Conservation (phyloP, 129 eudicot species). For the Logfia minima region DNA sequence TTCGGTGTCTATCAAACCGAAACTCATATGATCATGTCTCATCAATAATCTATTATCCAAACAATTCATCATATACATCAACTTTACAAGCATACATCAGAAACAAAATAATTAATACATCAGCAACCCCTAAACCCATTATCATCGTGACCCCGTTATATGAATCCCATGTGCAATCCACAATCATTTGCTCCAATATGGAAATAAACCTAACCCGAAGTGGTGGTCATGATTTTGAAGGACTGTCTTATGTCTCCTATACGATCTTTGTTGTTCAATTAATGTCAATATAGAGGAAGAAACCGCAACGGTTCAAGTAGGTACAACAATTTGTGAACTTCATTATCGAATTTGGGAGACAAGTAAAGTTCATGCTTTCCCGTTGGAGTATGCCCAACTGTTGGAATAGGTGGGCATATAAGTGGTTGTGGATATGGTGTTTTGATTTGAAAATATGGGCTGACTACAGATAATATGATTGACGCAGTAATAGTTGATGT, state of each 20-base stretch:
- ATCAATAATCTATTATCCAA: slow-evolving; percentile 24
- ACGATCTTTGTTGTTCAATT: slow-evolving; percentile 32
- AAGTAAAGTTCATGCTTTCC: slow-evolving; percentile 41
- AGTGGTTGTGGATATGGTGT: slow-evolving; percentile 50
- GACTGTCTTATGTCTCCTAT: slow-evolving; percentile 43
- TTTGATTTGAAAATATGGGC: slow-evolving; percentile 42
- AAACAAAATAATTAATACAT: slow-evolving; percentile 33
- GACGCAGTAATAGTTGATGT: slow-evolving; percentile 44
- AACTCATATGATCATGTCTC: slow-evolving; percentile 28
- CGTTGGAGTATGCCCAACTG: slow-evolving; percentile 48
- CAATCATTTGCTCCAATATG: slow-evolving; percentile 32
- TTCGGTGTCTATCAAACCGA: slow-evolving; percentile 19
- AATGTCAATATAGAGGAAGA: slow-evolving; percentile 29
- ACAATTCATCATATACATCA: slow-evolving; percentile 33
- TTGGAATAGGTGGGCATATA: slow-evolving; percentile 49
- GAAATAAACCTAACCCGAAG: slow-evolving; percentile 40
- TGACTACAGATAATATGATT: slow-evolving; percentile 28
- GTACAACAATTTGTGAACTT: slow-evolving; percentile 48
- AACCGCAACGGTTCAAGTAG: slow-evolving; percentile 44
- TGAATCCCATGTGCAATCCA: slow-evolving; percentile 30
- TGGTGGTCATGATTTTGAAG: slow-evolving; percentile 53
- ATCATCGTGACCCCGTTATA: slow-evolving; percentile 39
- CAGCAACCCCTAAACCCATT: slow-evolving; percentile 30
- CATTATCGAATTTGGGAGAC: slow-evolving; percentile 38
- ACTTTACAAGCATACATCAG: slow-evolving; percentile 35